phyloP scores from a whole-genome alignment of 2,329 filamentous ascomycete genomes.

The Dendryphion nanum region DNA sequence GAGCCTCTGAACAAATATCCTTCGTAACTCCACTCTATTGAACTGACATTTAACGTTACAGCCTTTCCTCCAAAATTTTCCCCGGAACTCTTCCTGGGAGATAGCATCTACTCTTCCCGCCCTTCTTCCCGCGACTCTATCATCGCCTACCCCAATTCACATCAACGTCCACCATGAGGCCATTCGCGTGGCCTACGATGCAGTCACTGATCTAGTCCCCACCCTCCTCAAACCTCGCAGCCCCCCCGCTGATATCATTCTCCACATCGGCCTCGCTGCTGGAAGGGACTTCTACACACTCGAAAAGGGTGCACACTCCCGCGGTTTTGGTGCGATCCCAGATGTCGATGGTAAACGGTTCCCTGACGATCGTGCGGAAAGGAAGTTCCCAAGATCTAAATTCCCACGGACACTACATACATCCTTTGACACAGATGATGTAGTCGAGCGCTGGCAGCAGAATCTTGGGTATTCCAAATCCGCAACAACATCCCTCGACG shows the following conservation, averaged over 20 bases:
- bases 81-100: constrained; percentile 38
- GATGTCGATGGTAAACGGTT: constrained; percentile 35
- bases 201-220: constrained; percentile 26
- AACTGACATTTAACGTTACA: constrained; percentile 15
- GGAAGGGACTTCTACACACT: constrained; percentile 35
- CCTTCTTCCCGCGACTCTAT: constrained; percentile 23
- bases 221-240: constrained; percentile 24
- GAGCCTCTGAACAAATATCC: no score
- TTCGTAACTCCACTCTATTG: no score
- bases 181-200: constrained; percentile 36
- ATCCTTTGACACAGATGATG: constrained; percentile 30
- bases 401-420: constrained; percentile 27
- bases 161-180: constrained; percentile 33
- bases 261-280: constrained; percentile 41
- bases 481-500: background rate
- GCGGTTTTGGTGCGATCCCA: constrained; percentile 28
- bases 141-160: constrained; percentile 30
- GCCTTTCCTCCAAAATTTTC: constrained; percentile 34
- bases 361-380: constrained; percentile 14
- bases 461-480: constrained; percentile 10
- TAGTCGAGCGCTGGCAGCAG: constrained; percentile 29
- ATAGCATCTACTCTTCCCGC: constrained; percentile 37
- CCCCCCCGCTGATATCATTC: constrained; percentile 17
- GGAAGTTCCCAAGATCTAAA: constrained; percentile 13
- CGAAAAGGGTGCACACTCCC: constrained; percentile 27